Conservation (phyloP, 495 filamentous ascomycete genomes). For the Lophiostoma macrostomum region DNA sequence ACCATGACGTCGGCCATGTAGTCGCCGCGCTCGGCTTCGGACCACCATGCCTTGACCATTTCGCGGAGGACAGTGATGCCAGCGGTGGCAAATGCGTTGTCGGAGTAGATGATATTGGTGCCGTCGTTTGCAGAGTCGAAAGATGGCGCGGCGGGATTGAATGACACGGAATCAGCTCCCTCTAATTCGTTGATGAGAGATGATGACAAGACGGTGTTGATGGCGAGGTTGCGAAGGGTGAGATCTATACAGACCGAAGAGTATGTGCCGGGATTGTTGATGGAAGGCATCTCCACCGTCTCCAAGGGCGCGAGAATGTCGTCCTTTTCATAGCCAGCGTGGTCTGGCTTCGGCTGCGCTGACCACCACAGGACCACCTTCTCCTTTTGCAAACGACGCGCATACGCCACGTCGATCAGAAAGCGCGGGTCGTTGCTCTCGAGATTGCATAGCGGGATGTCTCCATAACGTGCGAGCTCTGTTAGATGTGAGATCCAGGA, state of each 20-base stretch:
- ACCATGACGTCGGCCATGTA: constrained; percentile 98
- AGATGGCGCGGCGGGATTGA: constrained; percentile 72
- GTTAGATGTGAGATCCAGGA: constrained; percentile 88
- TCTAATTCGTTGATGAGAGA: constrained; percentile 97
- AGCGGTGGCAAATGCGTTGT: constrained; percentile 89
- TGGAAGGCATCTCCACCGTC: constrained; percentile 86
- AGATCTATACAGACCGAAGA: constrained; percentile 96
- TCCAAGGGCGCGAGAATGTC: constrained; percentile 81
- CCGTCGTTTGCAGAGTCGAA: constrained; percentile 57
- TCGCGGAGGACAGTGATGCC: constrained; percentile 86
- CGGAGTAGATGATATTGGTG: constrained; percentile 72
- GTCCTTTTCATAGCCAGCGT: constrained; percentile 94
- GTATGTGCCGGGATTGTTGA: constrained; percentile 90
- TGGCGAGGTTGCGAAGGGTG: constrained; percentile 88
- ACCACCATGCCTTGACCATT: constrained; percentile 99
- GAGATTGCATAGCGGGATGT: constrained; percentile 91
- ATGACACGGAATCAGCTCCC: constrained; percentile 72
- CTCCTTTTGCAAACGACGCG: constrained; percentile 81
- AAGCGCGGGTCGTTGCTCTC: constrained; percentile 92
- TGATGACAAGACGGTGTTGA: constrained; percentile 96
- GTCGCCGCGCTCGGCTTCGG: constrained; percentile 84
- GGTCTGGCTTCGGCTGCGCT: constrained; percentile 76
- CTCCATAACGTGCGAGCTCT: constrained; percentile 83
- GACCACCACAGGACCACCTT: constrained; percentile 99
- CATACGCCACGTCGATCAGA: constrained; percentile 94